phyloP scores from a whole-genome alignment of 148 eudicot genomes.

The Nepenthes gracilis region DNA sequence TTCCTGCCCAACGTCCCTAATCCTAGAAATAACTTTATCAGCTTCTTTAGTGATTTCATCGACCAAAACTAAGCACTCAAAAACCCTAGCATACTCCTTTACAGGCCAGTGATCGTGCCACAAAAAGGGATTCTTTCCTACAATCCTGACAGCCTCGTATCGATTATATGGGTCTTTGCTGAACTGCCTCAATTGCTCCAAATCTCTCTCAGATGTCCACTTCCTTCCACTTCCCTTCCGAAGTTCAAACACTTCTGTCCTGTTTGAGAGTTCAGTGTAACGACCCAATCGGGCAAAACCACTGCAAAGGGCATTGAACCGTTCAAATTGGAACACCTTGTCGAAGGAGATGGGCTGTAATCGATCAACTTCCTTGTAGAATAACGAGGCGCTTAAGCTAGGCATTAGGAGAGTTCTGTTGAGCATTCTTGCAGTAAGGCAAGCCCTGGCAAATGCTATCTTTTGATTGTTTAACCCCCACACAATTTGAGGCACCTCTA shows the following conservation, averaged over 20 bases:
- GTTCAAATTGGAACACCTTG: conserved; percentile 56
- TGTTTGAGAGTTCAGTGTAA: conserved; percentile 43
- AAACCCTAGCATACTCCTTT: conserved; percentile 70
- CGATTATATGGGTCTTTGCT: conserved; percentile 29
- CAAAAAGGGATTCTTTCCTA: conserved; percentile 84
- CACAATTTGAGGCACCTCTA: conserved; percentile 89
- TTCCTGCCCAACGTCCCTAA: conserved; percentile 42
- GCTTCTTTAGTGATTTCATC: conserved; percentile 73
- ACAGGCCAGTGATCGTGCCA: conserved; percentile 99
- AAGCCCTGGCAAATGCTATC: conserved; percentile 91
- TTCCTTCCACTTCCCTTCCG: conserved; percentile 87
- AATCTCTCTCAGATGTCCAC: conserved; percentile 80
- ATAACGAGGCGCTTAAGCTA: conserved; percentile 81
- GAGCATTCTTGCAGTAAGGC: conserved; percentile 72
- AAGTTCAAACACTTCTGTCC: conserved; percentile 37
- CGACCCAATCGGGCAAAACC: conserved; percentile 71
- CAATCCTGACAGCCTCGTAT: conserved; percentile 45
- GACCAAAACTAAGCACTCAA: conserved; percentile 74
- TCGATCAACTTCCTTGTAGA: conserved; percentile 82
- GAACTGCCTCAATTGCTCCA: conserved; percentile 59
- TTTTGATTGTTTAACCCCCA: conserved; percentile 99
- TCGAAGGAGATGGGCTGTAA: conserved; percentile 70
- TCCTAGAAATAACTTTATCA: conserved; percentile 56
- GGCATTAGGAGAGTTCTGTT: conserved; percentile 87
- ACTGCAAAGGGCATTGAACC: conserved; percentile 57